These are phyloP conservation scores for Stephanodiscus triporus DNA, from an alignment of 108 stramenopile genomes.

Conservation along the genomic window DNA sequence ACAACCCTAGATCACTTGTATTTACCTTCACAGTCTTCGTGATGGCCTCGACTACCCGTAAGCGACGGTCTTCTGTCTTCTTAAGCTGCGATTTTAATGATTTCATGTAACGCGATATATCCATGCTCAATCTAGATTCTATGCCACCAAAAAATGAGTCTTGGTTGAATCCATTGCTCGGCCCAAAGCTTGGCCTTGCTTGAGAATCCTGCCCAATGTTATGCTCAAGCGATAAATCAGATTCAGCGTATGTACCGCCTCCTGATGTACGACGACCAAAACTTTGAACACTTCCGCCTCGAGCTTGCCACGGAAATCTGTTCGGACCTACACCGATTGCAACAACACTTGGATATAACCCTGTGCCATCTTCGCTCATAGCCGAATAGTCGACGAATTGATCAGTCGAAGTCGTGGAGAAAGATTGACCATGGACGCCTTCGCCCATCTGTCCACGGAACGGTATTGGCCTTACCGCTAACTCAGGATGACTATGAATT, in stretches of 20 bases:
- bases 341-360: conserved; percentile 37
- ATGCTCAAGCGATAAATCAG: conserved; percentile 71
- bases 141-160: conserved; percentile 55
- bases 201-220: conserved; percentile 36
- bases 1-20: neutral
- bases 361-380: conserved; percentile 77
- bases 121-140: conserved; percentile 71
- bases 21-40: conserved; percentile 58
- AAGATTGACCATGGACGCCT: neutral
- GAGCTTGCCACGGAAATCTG: conserved; percentile 35
- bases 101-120: conserved; percentile 59
- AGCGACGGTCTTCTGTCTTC: conserved; percentile 59
- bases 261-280: conserved; percentile 51
- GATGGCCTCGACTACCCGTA: conserved; percentile 61
- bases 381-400: conserved; percentile 43
- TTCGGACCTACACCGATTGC: conserved; percentile 31
- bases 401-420: neutral
- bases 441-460: neutral
- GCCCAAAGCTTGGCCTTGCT: conserved; percentile 19
- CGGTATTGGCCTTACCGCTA: neutral
- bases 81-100: conserved; percentile 44
- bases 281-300: conserved; percentile 42
- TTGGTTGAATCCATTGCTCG: conserved; percentile 26
- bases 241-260: conserved; percentile 57
- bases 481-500: conserved; percentile 43